phyloP scores from a whole-genome alignment of 2,329 filamentous ascomycete genomes.

The Cordyceps cateniannulata region DNA sequence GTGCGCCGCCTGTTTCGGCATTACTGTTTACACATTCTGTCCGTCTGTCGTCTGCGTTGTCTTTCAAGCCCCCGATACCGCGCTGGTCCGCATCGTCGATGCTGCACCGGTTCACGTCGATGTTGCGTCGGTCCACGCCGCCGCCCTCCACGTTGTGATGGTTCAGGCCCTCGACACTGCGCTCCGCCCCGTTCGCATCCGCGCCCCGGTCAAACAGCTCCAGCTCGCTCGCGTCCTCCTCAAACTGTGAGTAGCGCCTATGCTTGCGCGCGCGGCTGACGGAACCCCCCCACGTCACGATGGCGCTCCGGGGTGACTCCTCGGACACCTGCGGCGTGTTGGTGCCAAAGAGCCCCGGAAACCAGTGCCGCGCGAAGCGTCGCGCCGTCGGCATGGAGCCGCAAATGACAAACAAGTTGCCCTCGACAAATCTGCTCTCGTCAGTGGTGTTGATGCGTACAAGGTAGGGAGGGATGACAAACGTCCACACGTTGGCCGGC shows the following conservation, averaged over 20 bases:
- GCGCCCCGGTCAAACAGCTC: neutral
- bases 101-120: too few species aligned
- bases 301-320: neutral
- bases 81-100: neutral
- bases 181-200: neutral
- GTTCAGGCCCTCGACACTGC: neutral
- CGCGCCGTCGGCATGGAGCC: slow-evolving; percentile 32
- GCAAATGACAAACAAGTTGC: slow-evolving; percentile 34
- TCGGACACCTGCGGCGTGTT: slow-evolving; percentile 1
- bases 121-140: too few species aligned
- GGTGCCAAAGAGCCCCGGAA: neutral
- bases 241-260: neutral
- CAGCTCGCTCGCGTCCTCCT: neutral
- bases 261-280: neutral
- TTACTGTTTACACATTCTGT: neutral
- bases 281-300: slow-evolving; percentile 2
- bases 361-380: slow-evolving; percentile 4
- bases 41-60: neutral
- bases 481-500: slow-evolving; percentile 24
- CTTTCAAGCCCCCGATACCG: too few species aligned
- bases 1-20: neutral
- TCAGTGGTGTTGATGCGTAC: slow-evolving; percentile 6
- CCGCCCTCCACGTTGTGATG: too few species aligned
- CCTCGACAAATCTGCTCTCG: slow-evolving; percentile 27
- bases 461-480: slow-evolving; percentile 15